A percentile compares a stretch with the other conserved stretches of the same genome.
Evolutionary conservation across 305 asterid species (phyloP).

Genomic region (Solanum chacoense): DNA sequence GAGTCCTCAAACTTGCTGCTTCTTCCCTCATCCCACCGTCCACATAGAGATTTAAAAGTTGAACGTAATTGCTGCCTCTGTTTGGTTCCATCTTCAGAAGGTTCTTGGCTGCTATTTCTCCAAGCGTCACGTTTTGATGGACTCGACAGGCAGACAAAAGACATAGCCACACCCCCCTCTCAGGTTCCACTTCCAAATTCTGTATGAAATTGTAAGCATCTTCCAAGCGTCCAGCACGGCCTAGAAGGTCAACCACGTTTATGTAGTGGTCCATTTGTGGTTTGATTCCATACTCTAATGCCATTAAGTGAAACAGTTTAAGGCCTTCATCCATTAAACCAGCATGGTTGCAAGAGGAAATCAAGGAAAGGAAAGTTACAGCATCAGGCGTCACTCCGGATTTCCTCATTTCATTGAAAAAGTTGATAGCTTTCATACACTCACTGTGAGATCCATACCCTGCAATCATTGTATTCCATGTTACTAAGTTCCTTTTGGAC

Average conservation of each 20-base stretch:
- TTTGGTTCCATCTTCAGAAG: conserved; percentile 43
- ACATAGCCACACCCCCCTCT: conserved; percentile 53
- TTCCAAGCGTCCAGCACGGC: conserved; percentile 47
- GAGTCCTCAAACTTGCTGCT: conserved; percentile 61
- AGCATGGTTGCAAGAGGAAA: conserved; percentile 75
- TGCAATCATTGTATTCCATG: conserved; percentile 76
- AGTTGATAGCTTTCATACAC: conserved; percentile 44
- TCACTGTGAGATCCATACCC: conserved; percentile 75
- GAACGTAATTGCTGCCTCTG: conserved; percentile 53
- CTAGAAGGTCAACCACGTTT: conserved; percentile 62
- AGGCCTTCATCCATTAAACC: conserved; percentile 60
- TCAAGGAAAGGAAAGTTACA: conserved; percentile 63
- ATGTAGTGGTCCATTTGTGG: conserved; percentile 62
- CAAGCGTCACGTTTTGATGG: conserved; percentile 48
- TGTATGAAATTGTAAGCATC: conserved; percentile 49
- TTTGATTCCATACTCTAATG: conserved; percentile 29
- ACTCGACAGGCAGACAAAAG: conserved; percentile 69
- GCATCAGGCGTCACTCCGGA: conserved; percentile 47
- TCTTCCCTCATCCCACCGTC: conserved; percentile 56
- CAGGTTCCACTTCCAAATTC: conserved; percentile 38
- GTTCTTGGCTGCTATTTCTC: conserved; percentile 55
- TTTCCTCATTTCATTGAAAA: conserved; percentile 47
- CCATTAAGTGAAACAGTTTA: conserved; percentile 38
- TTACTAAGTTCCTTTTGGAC: conserved; percentile 34
- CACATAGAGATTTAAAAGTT: conserved; percentile 48